These are phyloP conservation scores for Colletotrichum salicis DNA, from an alignment of 2,329 filamentous ascomycete genomes.

Conservation along the genomic window DNA sequence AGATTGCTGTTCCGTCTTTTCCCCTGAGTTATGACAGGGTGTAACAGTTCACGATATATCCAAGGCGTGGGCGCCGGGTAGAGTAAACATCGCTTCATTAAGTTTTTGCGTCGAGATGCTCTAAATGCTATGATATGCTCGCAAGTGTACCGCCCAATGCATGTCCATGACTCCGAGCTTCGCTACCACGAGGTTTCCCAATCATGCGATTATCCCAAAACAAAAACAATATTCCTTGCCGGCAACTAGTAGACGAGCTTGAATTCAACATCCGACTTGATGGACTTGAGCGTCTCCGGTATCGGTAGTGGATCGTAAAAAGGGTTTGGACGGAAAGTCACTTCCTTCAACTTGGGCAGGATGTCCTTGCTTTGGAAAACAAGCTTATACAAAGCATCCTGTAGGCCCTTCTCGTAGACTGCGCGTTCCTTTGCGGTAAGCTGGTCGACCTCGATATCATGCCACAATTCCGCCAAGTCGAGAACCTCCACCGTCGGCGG, in stretches of 20 bases:
- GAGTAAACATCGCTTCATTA: background rate
- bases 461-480: constrained; percentile 31
- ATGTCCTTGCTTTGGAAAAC: constrained; percentile 38
- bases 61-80: background rate
- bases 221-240: no score
- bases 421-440: constrained; percentile 9
- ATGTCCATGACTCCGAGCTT: background rate
- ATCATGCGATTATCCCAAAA: background rate
- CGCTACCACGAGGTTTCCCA: background rate
- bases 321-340: constrained; percentile 30
- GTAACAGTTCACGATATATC: background rate
- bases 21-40: background rate
- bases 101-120: background rate
- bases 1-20: background rate
- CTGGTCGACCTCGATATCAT: constrained; percentile 26
- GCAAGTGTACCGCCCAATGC: background rate
- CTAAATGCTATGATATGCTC: background rate
- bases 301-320: constrained; percentile 27
- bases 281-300: constrained; percentile 16
- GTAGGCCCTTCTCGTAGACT: constrained; percentile 45
- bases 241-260: constrained; percentile 20
- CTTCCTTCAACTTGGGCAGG: constrained; percentile 25
- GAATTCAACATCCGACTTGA: constrained; percentile 12
- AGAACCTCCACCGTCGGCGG: constrained; percentile 15
- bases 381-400: constrained; percentile 45